phyloP scores from a whole-genome alignment of 73 alveolate species.

The Breviolum minutum region DNA sequence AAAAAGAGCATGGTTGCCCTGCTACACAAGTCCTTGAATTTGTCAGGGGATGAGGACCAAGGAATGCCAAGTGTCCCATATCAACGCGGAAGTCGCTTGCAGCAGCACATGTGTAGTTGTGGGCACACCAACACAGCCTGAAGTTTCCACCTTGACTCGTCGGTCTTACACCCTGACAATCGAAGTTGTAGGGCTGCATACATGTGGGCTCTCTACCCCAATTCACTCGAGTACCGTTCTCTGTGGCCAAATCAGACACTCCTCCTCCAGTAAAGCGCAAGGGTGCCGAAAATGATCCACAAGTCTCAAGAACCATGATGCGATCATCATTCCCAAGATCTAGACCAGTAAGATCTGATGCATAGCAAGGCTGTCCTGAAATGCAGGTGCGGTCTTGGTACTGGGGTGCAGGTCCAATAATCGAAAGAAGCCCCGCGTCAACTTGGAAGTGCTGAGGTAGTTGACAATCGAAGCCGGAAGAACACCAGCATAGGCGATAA shows the following conservation, averaged over 20 bases:
- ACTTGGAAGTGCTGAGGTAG: slow-evolving; percentile 36
- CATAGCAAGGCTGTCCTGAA: slow-evolving; percentile 80
- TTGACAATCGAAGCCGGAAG: slow-evolving; percentile 46
- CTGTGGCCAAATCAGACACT: slow-evolving; percentile 15
- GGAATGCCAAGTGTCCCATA: slow-evolving; percentile 66
- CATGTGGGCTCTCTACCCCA: slow-evolving; percentile 88
- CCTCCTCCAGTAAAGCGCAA: slow-evolving; percentile 80
- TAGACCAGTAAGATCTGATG: slow-evolving; percentile 40
- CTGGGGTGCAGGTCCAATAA: slow-evolving; percentile 52
- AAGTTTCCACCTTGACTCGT: slow-evolving; percentile 76
- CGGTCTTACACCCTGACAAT: slow-evolving; percentile 67
- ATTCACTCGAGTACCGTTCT: slow-evolving; percentile 30
- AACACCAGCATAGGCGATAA: slow-evolving; percentile 75
- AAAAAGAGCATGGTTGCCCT: slow-evolving; percentile 61
- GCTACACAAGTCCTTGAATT: slow-evolving; percentile 59
- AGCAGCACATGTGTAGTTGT: slow-evolving; percentile 38
- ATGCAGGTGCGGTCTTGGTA: slow-evolving; percentile 75
- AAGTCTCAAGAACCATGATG: slow-evolving; percentile 81
- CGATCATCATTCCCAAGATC: slow-evolving; percentile 76
- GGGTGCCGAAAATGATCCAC: slow-evolving; percentile 57
- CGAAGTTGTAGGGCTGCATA: slow-evolving; percentile 85
- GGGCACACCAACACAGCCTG: slow-evolving; percentile 83
- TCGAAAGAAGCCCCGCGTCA: slow-evolving; percentile 23
- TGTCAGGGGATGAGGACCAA: slow-evolving; percentile 70
- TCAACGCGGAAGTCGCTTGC: slow-evolving; percentile 85